Conservation (phyloP, 805 yeast species). For the Candida dendrica region DNA sequence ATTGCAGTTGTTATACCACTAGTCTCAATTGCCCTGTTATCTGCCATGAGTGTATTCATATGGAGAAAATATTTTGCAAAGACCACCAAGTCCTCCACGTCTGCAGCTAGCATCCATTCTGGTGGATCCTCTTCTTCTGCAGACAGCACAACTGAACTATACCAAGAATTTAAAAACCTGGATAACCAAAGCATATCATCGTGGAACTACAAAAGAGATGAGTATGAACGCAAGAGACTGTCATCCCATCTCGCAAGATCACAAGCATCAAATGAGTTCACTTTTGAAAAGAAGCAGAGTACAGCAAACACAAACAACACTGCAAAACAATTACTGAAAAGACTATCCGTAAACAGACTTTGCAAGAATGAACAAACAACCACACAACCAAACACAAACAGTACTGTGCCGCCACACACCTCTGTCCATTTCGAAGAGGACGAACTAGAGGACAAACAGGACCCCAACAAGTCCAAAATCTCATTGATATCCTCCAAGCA, state of each 20-base stretch:
- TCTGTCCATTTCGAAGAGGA: constrained; percentile 18
- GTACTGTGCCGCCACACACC: constrained; percentile 1
- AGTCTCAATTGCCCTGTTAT: constrained; percentile 19
- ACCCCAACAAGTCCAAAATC: constrained; percentile 9
- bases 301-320: too few relatives aligned
- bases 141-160: constrained; percentile 9
- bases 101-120: background rate
- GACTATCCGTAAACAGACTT: constrained; percentile 2
- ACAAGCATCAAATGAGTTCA: constrained; percentile 3
- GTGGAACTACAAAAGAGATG: constrained; percentile 19
- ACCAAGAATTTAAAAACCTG: constrained; percentile 12
- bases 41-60: constrained; percentile 2
- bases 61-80: constrained; percentile 7
- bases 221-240: constrained; percentile 7
- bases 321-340: constrained; percentile 1
- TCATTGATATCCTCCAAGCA: constrained; percentile 5
- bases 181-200: constrained; percentile 19
- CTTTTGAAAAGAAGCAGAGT: constrained; percentile 4
- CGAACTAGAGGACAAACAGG: constrained; percentile 16
- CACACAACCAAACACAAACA: too few relatives aligned
- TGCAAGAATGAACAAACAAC: background rate
- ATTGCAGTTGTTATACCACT: constrained; percentile 28
- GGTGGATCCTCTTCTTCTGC: constrained; percentile 5
- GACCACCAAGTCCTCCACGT: background rate
- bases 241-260: constrained; percentile 1